Conservation (phyloP, 2,329 filamentous ascomycete species). For the Phaeosphaeria sp. region DNA sequence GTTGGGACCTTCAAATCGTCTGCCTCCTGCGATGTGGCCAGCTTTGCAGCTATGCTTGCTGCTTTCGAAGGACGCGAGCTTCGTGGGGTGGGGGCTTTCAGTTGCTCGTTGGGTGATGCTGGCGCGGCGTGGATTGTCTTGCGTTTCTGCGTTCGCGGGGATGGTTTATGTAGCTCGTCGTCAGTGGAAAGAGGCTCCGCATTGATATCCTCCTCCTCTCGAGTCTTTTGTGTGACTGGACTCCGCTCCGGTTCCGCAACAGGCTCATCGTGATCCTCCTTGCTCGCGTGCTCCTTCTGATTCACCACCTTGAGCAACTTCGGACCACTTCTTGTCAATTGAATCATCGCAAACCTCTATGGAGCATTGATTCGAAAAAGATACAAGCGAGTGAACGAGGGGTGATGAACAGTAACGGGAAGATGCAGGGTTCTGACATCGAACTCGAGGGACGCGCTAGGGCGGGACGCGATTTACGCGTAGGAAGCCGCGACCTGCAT, state of each 20-base stretch:
- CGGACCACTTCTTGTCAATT: slow-evolving; percentile 11
- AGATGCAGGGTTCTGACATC: not conserved
- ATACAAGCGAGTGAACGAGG: not conserved
- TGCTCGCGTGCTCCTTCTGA: slow-evolving; percentile 44
- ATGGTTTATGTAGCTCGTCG: too few species aligned
- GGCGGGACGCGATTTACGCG: not conserved
- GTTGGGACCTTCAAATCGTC: not conserved
- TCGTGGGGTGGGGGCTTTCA: not conserved
- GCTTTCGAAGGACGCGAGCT: too few species aligned
- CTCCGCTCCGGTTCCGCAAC: not conserved
- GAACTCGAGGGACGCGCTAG: not conserved
- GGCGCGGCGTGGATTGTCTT: slow-evolving; percentile 13
- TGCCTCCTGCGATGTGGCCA: not conserved
- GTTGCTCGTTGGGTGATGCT: slow-evolving; percentile 20
- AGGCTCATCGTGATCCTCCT: slow-evolving; percentile 46
- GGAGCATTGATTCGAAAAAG: not conserved
- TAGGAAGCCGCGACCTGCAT: not conserved
- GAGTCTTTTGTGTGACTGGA: not conserved
- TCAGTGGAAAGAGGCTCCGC: slow-evolving; percentile 32
- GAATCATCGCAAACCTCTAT: slow-evolving; percentile 14
- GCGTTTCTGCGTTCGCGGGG: too few species aligned
- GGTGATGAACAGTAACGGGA: not conserved
- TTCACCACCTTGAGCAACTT: slow-evolving; percentile 40
- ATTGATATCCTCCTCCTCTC: slow-evolving; percentile 16
- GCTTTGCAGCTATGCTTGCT: too few species aligned